These are phyloP conservation scores for Coemansia sp. DNA, from an alignment of 192 early-diverging fungal genomes.

Conservation along the genomic window DNA sequence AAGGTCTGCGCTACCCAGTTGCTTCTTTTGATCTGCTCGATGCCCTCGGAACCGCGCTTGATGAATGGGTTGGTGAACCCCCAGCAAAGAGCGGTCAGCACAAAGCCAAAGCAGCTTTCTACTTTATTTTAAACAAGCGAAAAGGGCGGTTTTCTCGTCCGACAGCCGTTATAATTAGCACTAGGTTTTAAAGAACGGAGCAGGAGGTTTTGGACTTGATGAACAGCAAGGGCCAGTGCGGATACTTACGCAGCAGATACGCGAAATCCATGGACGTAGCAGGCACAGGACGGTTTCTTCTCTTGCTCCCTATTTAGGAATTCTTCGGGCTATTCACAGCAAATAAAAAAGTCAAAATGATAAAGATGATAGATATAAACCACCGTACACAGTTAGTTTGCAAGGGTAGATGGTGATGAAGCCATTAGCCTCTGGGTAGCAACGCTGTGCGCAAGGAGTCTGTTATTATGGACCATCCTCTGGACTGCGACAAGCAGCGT, in stretches of 20 bases:
- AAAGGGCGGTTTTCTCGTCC: background rate
- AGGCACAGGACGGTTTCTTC: background rate
- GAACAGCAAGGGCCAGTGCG: background rate
- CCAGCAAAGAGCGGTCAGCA: constrained; percentile 85
- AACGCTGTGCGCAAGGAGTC: too few relatives aligned
- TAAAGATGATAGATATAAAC: too few relatives aligned
- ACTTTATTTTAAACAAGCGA: constrained; percentile 8
- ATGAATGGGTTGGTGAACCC: constrained; percentile 97
- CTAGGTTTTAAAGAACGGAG: background rate
- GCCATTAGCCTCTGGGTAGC: too few relatives aligned
- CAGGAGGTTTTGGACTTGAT: background rate
- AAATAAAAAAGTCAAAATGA: background rate
- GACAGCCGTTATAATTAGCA: background rate
- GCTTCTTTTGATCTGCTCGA: constrained; percentile 68
- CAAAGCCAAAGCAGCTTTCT: constrained; percentile 52
- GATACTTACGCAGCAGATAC: constrained; percentile 9
- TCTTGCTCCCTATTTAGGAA: too few relatives aligned
- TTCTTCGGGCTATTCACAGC: background rate
- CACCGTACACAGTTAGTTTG: too few relatives aligned
- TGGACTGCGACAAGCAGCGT: too few relatives aligned
- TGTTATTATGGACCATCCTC: too few relatives aligned
- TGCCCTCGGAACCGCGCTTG: constrained; percentile 77
- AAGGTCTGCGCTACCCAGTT: constrained; percentile 60
- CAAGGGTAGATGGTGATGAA: too few relatives aligned
- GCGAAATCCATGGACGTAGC: constrained; percentile 1